These are phyloP conservation scores for Globisporangium lucens DNA, from an alignment of 352 stramenopile species.

Conservation along the genomic window DNA sequence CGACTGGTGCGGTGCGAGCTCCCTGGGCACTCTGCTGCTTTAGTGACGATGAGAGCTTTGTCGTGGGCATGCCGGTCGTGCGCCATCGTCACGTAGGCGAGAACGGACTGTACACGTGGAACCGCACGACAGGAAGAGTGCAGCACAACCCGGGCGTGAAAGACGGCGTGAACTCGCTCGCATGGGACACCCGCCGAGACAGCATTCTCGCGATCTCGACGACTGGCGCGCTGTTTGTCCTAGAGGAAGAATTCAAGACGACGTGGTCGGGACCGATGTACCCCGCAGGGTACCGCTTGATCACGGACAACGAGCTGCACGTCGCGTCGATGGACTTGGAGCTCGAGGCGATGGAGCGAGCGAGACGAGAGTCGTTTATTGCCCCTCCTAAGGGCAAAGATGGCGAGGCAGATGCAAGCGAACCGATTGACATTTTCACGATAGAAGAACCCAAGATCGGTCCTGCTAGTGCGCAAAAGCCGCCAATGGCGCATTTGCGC, in stretches of 20 bases:
- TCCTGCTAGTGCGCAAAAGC: slow-evolving; percentile 5
- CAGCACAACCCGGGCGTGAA: slow-evolving; percentile 79
- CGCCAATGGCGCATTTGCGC: slow-evolving; percentile 14
- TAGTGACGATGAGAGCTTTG: slow-evolving; percentile 58
- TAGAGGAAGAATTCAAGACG: slow-evolving; percentile 75
- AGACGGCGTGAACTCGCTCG: slow-evolving; percentile 59
- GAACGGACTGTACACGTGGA: slow-evolving; percentile 79
- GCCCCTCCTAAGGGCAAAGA: not conserved
- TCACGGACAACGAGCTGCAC: slow-evolving; percentile 80
- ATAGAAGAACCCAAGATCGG: slow-evolving; percentile 12
- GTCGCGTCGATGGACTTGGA: slow-evolving; percentile 32
- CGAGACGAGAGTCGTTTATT: slow-evolving; percentile 2
- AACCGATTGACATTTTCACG: slow-evolving; percentile 51
- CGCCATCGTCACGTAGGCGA: slow-evolving; percentile 77
- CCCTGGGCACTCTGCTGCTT: slow-evolving; percentile 76
- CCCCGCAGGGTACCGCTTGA: slow-evolving; percentile 67
- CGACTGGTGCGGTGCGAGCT: slow-evolving; percentile 63
- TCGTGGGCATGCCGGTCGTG: slow-evolving; percentile 73
- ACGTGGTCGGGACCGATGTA: slow-evolving; percentile 85
- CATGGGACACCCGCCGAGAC: slow-evolving; percentile 53
- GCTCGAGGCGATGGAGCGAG: slow-evolving; percentile 31
- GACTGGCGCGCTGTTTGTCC: slow-evolving; percentile 56
- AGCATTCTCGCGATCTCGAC: slow-evolving; percentile 65
- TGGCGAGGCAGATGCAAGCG: not conserved
- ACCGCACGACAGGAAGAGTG: slow-evolving; percentile 43